Base-by-base conservation (phyloP, 352 stramenopile genomes). In the Phytophthora palmivora region DNA sequence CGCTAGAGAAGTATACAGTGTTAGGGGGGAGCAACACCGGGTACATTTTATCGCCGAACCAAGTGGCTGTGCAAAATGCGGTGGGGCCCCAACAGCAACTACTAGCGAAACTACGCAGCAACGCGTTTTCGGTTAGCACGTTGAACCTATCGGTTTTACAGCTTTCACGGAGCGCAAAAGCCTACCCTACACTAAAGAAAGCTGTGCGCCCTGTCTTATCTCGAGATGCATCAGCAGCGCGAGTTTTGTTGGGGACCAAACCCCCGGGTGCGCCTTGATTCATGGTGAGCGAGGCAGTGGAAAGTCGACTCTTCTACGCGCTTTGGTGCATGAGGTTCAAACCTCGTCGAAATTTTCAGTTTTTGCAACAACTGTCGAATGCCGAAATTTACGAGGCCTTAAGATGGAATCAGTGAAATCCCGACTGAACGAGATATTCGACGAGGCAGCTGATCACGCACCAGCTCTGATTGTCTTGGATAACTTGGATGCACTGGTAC, bases 331-430 rank as follows among this genome's bases (percentile, higher is more conserved):
- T 11, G 55, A 86, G 22, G 22, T 88, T 18, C 36, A 66, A 36
- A 52, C 41, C 2, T 74, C 75, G 30, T 57, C 58, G 7, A 62
- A 69, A 14, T 78, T 73, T 37, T 66, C 82, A 41, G 79, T 72
- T 15, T 69, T 74, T 15, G 82, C 74, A 22, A 64, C 86, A 24
- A 68, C 70, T 14, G 64, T 94, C 1, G 74, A 91, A 1, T 96
- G 89, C 48, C 74, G 87, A 7, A 80, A 82, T 37, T 69, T 96
- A 45, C 79, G 86, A 24, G 89, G 89, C 9, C 61, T 90, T n/a
- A 96, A 95, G 65, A 97, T 96, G 89, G 79, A 94, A 21, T 76
- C 72, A 12, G 87, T 96, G 8, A 92, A 95, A 61, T 51, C 62
- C n/a, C 76, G 76, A 15, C 34, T 97, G 6, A 79, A 52, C 7